phyloP scores from a whole-genome alignment of 306 rosid species.

The Echinosophora koreensis region DNA sequence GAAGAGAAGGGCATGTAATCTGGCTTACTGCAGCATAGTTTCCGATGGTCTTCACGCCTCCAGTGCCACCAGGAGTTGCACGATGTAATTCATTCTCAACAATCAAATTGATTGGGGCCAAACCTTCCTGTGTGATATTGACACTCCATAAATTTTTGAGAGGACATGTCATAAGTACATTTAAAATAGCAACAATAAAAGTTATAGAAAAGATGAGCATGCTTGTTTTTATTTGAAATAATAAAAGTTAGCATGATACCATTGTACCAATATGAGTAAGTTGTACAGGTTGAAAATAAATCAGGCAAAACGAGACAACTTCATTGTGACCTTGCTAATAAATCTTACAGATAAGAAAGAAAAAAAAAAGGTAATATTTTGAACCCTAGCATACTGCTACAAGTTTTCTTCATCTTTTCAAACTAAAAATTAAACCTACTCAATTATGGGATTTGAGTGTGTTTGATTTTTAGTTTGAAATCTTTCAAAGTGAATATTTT shows the following conservation, averaged over 20 bases:
- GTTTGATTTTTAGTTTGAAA: not conserved
- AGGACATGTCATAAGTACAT: not conserved
- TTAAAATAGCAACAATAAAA: conserved; percentile 6
- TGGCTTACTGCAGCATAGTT: conserved; percentile 95
- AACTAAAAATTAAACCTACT: conserved; percentile 21
- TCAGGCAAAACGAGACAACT: conserved; percentile 8
- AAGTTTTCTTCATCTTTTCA: conserved; percentile 15
- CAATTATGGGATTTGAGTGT: no score
- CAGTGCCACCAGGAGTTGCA: conserved; percentile 99
- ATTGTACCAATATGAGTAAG: not conserved
- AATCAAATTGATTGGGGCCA: conserved; percentile 91
- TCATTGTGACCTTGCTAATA: conserved; percentile 8
- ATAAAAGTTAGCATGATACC: not conserved
- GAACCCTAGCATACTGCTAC: conserved; percentile 3
- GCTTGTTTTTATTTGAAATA: conserved; percentile 18
- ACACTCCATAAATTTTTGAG: conserved; percentile 17
- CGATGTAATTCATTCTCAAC: conserved; percentile 92
- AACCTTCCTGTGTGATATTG: conserved; percentile 77
- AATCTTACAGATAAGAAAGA: conserved; percentile 18
- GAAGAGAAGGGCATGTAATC: conserved; percentile 27
- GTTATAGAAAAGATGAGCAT: conserved; percentile 10
- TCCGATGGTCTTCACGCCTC: conserved; percentile 98
- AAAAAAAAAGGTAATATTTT: not conserved
- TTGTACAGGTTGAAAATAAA: conserved; percentile 30
- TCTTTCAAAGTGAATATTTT: conserved; percentile 20